Conservation (phyloP, 768 basidiomycete genomes). For the Boletus tomentosulus region DNA sequence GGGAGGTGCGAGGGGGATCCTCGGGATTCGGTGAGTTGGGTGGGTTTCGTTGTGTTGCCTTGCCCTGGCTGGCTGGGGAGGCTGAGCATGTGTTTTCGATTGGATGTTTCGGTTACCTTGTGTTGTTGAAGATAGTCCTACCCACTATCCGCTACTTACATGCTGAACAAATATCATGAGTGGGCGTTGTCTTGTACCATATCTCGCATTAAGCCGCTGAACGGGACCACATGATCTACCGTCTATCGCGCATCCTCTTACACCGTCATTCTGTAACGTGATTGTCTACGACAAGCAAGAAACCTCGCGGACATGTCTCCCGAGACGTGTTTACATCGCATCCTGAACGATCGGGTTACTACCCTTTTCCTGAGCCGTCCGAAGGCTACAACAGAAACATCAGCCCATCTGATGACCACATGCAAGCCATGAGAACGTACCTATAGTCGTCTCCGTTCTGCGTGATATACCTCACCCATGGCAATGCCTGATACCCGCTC, state of each 20-base stretch:
- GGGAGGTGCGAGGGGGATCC: slow-evolving; percentile 30
- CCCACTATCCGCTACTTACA: background rate
- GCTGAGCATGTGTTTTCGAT: background rate
- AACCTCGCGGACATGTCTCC: no score
- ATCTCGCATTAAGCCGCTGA: no score
- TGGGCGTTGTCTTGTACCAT: no score
- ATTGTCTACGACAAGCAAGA: no score
- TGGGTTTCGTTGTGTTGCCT: background rate
- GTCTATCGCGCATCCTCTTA: background rate
- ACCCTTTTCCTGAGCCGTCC: slow-evolving; percentile 73
- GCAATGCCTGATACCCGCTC: slow-evolving; percentile 93
- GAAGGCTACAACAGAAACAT: slow-evolving; percentile 42
- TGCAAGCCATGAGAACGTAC: slow-evolving; percentile 34
- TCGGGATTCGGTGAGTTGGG: slow-evolving; percentile 32
- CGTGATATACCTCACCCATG: slow-evolving; percentile 94
- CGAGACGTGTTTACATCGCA: no score
- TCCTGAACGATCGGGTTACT: slow-evolving; percentile 52
- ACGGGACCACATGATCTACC: no score
- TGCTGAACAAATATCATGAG: background rate
- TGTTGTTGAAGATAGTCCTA: no score
- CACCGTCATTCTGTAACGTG: background rate
- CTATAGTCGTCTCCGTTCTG: slow-evolving; percentile 92
- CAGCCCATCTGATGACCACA: no score
- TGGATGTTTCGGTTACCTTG: background rate
- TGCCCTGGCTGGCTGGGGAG: background rate